phyloP scores from a whole-genome alignment of 345 rosid genomes.

The Populus deltoides region DNA sequence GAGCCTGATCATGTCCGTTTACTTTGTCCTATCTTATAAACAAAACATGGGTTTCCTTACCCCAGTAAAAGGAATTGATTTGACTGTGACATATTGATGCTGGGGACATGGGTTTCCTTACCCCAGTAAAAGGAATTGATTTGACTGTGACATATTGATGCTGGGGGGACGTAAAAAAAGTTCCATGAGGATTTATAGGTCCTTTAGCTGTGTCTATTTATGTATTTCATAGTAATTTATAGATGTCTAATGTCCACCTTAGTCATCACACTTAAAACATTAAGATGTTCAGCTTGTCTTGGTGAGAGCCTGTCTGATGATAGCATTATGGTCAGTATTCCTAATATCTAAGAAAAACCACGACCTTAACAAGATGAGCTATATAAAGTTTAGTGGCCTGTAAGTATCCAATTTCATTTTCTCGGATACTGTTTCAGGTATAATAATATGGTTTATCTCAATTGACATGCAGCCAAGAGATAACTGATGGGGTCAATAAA shows the following conservation, averaged over 20 bases:
- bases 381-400: neutral
- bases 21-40: neutral
- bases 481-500: slow-evolving; percentile 80
- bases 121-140: too few species aligned
- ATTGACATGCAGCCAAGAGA: slow-evolving; percentile 64
- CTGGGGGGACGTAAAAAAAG: neutral
- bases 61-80: too few species aligned
- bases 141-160: too few species aligned
- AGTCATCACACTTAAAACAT: too few species aligned
- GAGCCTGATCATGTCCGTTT: neutral
- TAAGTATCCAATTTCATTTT: neutral
- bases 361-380: neutral
- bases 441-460: neutral
- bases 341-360: neutral
- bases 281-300: too few species aligned
- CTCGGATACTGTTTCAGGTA: neutral
- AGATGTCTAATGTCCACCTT: neutral
- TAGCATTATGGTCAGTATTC: neutral
- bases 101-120: neutral
- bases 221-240: neutral
- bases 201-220: neutral
- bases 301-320: neutral
- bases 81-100: too few species aligned
- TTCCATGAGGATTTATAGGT: neutral
- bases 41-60: neutral